phyloP scores from a whole-genome alignment of 2,329 filamentous ascomycete species.

The Hansfordia pulvinata region DNA sequence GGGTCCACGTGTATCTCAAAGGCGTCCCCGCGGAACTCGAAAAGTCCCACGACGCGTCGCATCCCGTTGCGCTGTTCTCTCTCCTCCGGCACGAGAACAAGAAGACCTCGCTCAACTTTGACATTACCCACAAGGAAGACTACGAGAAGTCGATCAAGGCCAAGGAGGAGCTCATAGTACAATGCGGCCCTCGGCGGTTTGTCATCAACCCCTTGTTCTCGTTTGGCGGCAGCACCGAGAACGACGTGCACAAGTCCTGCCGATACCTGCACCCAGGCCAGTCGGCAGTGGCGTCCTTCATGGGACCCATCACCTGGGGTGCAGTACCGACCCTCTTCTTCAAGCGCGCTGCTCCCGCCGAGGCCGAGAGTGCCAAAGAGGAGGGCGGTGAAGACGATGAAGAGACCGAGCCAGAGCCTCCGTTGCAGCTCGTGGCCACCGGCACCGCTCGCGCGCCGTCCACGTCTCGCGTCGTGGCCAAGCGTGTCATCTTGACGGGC shows the following conservation, averaged over 20 bases:
- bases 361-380: too few relatives aligned
- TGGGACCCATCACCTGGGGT: constrained; percentile 86
- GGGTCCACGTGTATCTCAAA: constrained; percentile 66
- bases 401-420: constrained; percentile 24
- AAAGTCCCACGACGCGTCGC: constrained; percentile 33
- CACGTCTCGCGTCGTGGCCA: constrained; percentile 73
- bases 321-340: constrained; percentile 84
- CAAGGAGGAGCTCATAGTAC: constrained; percentile 84
- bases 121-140: constrained; percentile 73
- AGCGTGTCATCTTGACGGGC: constrained; percentile 85
- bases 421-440: constrained; percentile 65
- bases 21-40: constrained; percentile 28
- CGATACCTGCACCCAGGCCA: constrained; percentile 84
- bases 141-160: constrained; percentile 66
- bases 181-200: constrained; percentile 79
- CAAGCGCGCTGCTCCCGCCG: constrained; percentile 39
- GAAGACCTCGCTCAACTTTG: constrained; percentile 77
- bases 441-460: constrained; percentile 74
- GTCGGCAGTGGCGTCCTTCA: constrained; percentile 78
- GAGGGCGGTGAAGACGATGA: constrained; percentile 27
- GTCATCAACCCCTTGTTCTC: constrained; percentile 87
- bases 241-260: constrained; percentile 95
- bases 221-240: constrained; percentile 75
- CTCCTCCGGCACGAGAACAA: constrained; percentile 93
- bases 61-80: constrained; percentile 67